phyloP scores from a whole-genome alignment of 1,284 basidiomycete species.

The Ustilago xerochloae region DNA sequence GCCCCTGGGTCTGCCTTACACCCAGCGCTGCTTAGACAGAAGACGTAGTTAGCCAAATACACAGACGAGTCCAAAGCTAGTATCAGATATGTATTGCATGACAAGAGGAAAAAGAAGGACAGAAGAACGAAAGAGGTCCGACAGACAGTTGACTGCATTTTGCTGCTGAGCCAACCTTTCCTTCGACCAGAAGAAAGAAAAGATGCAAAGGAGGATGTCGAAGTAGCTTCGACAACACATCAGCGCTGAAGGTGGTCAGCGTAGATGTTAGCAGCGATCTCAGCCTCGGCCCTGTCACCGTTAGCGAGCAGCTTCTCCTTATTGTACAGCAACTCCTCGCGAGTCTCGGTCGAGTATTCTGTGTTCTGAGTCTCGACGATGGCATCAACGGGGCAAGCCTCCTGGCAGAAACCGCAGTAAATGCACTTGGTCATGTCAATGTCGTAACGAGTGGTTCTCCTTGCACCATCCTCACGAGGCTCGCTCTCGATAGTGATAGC shows the following conservation, averaged over 20 bases:
- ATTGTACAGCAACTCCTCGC: constrained; percentile 98
- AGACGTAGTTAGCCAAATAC: neutral
- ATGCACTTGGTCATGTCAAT: constrained; percentile 82
- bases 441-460: constrained; percentile 97
- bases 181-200: neutral
- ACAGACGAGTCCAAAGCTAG: neutral
- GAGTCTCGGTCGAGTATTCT: constrained; percentile 90
- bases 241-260: constrained; percentile 65
- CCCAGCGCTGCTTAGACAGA: no score
- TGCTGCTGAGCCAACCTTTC: constrained; percentile 1
- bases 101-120: constrained; percentile 1
- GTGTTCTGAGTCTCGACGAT: constrained; percentile 85
- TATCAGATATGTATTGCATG: constrained; percentile 28
- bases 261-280: constrained; percentile 71
- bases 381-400: constrained; percentile 99
- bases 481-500: constrained; percentile 99
- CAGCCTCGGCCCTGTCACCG: constrained; percentile 94
- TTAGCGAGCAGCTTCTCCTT: constrained; percentile 92
- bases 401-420: constrained; percentile 71
- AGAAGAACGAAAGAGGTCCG: neutral
- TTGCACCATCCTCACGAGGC: constrained; percentile 91
- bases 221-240: neutral
- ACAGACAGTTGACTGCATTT: neutral
- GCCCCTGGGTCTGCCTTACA: no score
- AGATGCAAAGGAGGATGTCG: constrained; percentile 2